Evolutionary conservation across 2,329 filamentous ascomycete genomes (phyloP).

Genomic region (Epichloe coenophiala): DNA sequence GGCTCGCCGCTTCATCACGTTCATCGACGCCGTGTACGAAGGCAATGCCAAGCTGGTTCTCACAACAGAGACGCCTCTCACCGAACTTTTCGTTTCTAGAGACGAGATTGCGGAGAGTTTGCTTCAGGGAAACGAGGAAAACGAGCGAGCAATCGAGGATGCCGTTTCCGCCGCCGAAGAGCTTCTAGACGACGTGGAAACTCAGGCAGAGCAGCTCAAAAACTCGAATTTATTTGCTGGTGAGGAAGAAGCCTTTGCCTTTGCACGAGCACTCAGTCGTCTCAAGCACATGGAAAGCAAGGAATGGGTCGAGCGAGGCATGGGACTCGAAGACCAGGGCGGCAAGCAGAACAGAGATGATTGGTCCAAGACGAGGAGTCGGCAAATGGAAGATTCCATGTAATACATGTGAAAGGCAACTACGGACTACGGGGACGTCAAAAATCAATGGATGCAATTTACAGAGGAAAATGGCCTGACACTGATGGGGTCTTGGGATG

Average conservation of each 20-base stretch:
- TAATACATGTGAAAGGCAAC: constrained; percentile 31
- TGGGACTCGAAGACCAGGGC: constrained; percentile 50
- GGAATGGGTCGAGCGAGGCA: constrained; percentile 84
- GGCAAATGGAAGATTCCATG: constrained; percentile 57
- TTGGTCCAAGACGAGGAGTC: constrained; percentile 51
- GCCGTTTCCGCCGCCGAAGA: constrained; percentile 30
- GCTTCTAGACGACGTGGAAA: constrained; percentile 81
- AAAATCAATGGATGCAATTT: no score
- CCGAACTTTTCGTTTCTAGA: constrained; percentile 71
- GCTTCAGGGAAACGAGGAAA: constrained; percentile 32
- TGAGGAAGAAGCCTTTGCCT: constrained; percentile 93
- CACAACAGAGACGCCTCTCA: constrained; percentile 74
- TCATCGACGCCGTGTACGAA: constrained; percentile 94
- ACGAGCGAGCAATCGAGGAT: constrained; percentile 7
- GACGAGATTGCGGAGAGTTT: constrained; percentile 50
- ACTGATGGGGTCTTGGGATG: no score
- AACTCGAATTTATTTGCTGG: constrained; percentile 78
- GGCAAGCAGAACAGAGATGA: constrained; percentile 52
- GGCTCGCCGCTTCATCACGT: constrained; percentile 88
- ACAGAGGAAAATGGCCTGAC: no score
- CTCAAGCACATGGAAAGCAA: constrained; percentile 86
- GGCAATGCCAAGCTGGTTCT: constrained; percentile 85
- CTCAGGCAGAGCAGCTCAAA: constrained; percentile 76
- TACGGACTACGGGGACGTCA: not conserved
- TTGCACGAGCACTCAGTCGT: constrained; percentile 74